Evolutionary conservation across 140 eudicot species (phyloP).

Genomic region (Eryngium alpinum): DNA sequence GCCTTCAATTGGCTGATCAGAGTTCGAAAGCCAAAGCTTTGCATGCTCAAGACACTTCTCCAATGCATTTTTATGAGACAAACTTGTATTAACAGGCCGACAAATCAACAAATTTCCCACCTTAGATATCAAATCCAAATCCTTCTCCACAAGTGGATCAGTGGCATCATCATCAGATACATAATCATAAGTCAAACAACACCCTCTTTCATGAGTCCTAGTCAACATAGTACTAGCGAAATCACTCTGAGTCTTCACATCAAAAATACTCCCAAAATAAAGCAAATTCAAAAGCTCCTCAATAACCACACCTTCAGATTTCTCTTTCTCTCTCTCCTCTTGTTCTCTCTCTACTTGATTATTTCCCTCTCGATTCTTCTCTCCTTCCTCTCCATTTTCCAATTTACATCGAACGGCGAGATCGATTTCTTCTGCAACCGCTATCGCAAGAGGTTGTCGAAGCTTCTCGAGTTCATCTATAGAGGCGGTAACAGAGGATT

Average conservation of each 20-base stretch:
- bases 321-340: neutral
- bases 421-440: constrained; percentile 54
- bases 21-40: constrained; percentile 52
- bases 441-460: constrained; percentile 49
- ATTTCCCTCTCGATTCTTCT: neutral
- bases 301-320: neutral
- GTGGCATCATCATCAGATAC: constrained; percentile 69
- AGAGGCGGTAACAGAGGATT: constrained; percentile 44
- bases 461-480: constrained; percentile 95
- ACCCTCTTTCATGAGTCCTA: constrained; percentile 69
- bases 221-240: constrained; percentile 54
- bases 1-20: constrained; percentile 43
- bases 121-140: constrained; percentile 62
- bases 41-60: constrained; percentile 62
- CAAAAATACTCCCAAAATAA: constrained; percentile 78
- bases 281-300: constrained; percentile 61
- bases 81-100: constrained; percentile 47
- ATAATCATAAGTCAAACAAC: constrained; percentile 72
- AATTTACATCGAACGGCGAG: constrained; percentile 25
- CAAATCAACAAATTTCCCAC: constrained; percentile 53
- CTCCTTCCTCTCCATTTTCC: constrained; percentile 16
- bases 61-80: constrained; percentile 62
- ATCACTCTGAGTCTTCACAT: constrained; percentile 47
- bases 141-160: constrained; percentile 56
- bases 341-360: neutral